A percentile compares a stretch with the other conserved stretches of the same genome.
phyloP scores from a whole-genome alignment of 805 yeast genomes.

The Yamadazyma insecticola region DNA sequence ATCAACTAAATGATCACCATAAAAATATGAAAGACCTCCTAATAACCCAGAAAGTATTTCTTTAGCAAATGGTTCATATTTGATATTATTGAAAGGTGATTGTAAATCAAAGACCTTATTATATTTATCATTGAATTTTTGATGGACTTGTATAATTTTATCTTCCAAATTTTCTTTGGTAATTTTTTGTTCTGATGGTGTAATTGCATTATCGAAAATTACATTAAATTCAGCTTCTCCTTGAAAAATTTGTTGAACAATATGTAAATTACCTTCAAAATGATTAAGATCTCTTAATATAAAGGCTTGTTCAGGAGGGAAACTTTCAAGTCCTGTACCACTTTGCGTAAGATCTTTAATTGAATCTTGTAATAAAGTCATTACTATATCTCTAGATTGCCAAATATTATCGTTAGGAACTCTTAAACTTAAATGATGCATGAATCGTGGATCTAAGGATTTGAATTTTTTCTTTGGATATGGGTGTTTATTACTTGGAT shows the following conservation, averaged over 20 bases:
- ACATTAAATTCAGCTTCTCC: slow-evolving; percentile 77
- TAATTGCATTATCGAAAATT: slow-evolving; percentile 45
- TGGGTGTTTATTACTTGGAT: slow-evolving; percentile 46
- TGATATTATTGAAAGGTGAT: slow-evolving; percentile 47
- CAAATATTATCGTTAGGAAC: slow-evolving; percentile 73
- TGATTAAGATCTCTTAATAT: slow-evolving; percentile 54
- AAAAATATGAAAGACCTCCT: slow-evolving; percentile 87
- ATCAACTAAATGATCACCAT: slow-evolving; percentile 82
- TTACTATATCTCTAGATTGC: slow-evolving; percentile 74
- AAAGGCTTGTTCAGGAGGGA: slow-evolving; percentile 49
- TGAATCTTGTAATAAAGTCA: slow-evolving; percentile 66
- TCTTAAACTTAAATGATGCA: slow-evolving; percentile 63
- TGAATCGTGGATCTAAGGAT: slow-evolving; percentile 50
- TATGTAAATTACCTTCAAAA: slow-evolving; percentile 74
- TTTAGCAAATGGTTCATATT: slow-evolving; percentile 58
- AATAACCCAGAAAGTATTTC: slow-evolving; percentile 76
- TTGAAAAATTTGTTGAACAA: slow-evolving; percentile 68
- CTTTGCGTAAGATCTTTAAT: slow-evolving; percentile 41
- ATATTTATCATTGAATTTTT: slow-evolving; percentile 51
- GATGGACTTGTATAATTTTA: slow-evolving; percentile 27
- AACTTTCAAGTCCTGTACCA: slow-evolving; percentile 11
- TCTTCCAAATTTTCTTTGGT: slow-evolving; percentile 29
- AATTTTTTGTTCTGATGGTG: slow-evolving; percentile 36
- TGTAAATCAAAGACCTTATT: slow-evolving; percentile 43
- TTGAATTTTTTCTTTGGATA: slow-evolving; percentile 16